phyloP scores from a whole-genome alignment of 306 rosid species.

The Prunus dulcis region DNA sequence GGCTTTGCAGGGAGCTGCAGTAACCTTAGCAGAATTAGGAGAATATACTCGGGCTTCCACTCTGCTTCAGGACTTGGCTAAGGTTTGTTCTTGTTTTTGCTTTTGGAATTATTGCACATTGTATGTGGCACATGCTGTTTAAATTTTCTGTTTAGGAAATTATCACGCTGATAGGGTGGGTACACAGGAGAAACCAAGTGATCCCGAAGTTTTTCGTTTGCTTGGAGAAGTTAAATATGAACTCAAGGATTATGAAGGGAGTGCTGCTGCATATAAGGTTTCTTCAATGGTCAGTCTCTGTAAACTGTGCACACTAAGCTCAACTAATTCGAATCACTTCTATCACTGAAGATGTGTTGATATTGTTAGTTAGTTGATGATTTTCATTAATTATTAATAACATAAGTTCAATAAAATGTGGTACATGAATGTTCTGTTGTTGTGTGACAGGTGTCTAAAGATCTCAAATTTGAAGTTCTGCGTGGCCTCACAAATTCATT shows the following conservation, averaged over 20 bases:
- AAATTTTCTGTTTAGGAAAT: conserved; percentile 3
- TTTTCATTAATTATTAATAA: neutral
- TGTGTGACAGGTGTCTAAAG: conserved; percentile 62
- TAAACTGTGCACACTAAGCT: neutral
- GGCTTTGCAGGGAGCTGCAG: conserved; percentile 86
- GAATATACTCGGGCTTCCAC: conserved; percentile 71
- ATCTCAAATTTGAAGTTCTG: conserved; percentile 69
- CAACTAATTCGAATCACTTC: neutral
- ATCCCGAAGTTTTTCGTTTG: conserved; percentile 80
- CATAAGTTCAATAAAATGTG: neutral
- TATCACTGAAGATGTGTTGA: neutral
- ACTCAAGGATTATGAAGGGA: conserved; percentile 79
- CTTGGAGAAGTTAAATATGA: conserved; percentile 87
- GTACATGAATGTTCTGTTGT: conserved; percentile 18
- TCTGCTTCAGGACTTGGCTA: conserved; percentile 75
- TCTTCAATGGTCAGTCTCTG: conserved; percentile 60
- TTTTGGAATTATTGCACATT: conserved; percentile 12
- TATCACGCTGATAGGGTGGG: neutral
- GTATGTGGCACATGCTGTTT: conserved; percentile 9
- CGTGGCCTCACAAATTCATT: conserved; percentile 80
- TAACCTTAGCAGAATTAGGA: conserved; percentile 78
- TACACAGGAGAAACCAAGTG: conserved; percentile 63
- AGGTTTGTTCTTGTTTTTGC: conserved; percentile 43
- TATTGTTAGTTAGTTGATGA: neutral
- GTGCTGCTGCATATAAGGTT: conserved; percentile 70